Percentiles rank a stretch among this genome's conserved stretches.
These are phyloP conservation scores for Chloranthus sessilifolius DNA, from an alignment of 164 flowering plant species.

Conservation along the genomic window DNA sequence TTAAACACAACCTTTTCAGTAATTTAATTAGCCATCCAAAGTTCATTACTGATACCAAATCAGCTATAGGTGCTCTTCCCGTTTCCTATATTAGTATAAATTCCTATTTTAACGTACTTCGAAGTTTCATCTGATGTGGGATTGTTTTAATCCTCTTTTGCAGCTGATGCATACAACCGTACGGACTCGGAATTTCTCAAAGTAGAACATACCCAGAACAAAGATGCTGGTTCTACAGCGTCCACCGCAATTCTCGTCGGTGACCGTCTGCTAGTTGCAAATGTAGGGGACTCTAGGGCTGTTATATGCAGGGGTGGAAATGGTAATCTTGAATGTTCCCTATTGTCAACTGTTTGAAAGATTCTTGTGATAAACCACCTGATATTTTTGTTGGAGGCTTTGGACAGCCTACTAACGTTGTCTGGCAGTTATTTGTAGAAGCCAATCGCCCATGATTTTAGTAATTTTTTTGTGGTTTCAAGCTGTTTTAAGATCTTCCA, in stretches of 20 bases:
- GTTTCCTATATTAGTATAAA: neutral
- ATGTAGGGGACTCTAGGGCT: slow-evolving; percentile 97
- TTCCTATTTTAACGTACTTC: neutral
- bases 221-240: slow-evolving; percentile 99
- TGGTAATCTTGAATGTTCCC: slow-evolving; percentile 37
- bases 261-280: slow-evolving; percentile 88
- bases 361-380: neutral
- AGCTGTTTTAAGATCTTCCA: too few relatives aligned
- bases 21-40: slow-evolving; percentile 92
- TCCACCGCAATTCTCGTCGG: slow-evolving; percentile 98
- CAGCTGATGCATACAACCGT: slow-evolving; percentile 93
- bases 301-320: slow-evolving; percentile 91
- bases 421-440: too few relatives aligned
- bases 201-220: slow-evolving; percentile 73
- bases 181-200: slow-evolving; percentile 93
- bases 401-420: too few relatives aligned
- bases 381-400: too few relatives aligned
- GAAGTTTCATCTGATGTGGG: neutral
- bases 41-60: slow-evolving; percentile 88
- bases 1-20: slow-evolving; percentile 86
- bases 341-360: slow-evolving; percentile 1
- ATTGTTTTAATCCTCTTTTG: neutral
- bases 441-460: too few relatives aligned
- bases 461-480: too few relatives aligned
- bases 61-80: slow-evolving; percentile 69